These are phyloP conservation scores for Xylaria sp. DNA, from an alignment of 2,329 filamentous ascomycete genomes.

Conservation along the genomic window DNA sequence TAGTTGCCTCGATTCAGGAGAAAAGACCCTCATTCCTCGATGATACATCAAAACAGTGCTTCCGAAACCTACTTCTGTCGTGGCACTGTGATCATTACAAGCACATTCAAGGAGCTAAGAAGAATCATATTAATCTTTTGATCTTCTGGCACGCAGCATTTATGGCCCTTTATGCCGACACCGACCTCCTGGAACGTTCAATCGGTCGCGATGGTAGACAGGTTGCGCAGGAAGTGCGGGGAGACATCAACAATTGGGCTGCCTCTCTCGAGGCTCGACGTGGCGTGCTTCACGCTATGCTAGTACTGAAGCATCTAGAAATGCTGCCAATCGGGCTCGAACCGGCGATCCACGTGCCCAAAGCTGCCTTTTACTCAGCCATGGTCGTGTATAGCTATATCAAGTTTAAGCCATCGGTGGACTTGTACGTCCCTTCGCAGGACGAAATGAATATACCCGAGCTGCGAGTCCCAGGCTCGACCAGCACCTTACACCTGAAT, in stretches of 20 bases:
- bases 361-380: slow-evolving; percentile 33
- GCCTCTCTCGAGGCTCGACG: slow-evolving; percentile 29
- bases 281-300: slow-evolving; percentile 30
- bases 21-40: slow-evolving; percentile 27
- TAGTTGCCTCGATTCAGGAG: slow-evolving; percentile 34
- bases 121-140: slow-evolving; percentile 33
- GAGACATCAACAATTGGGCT: slow-evolving; percentile 24
- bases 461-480: slow-evolving; percentile 25
- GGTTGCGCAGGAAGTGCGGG: slow-evolving; percentile 28
- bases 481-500: slow-evolving; percentile 9
- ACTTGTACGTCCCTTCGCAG: slow-evolving; percentile 24
- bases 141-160: slow-evolving; percentile 35
- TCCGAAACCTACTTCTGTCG: slow-evolving; percentile 30
- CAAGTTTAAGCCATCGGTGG: slow-evolving; percentile 29
- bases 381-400: slow-evolving; percentile 35
- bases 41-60: slow-evolving; percentile 25
- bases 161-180: slow-evolving; percentile 32
- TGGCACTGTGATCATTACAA: slow-evolving; percentile 33
- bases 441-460: slow-evolving; percentile 32
- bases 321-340: slow-evolving; percentile 36
- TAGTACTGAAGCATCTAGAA: slow-evolving; percentile 30
- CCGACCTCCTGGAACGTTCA: slow-evolving; percentile 29
- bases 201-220: slow-evolving; percentile 32
- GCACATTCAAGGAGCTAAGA: slow-evolving; percentile 28
- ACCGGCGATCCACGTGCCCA: slow-evolving; percentile 35